Percentiles rank a stretch among this genome's conserved stretches.
phyloP scores from a whole-genome alignment of 805 yeast species.

The Dipodascopsis uninucleata region DNA sequence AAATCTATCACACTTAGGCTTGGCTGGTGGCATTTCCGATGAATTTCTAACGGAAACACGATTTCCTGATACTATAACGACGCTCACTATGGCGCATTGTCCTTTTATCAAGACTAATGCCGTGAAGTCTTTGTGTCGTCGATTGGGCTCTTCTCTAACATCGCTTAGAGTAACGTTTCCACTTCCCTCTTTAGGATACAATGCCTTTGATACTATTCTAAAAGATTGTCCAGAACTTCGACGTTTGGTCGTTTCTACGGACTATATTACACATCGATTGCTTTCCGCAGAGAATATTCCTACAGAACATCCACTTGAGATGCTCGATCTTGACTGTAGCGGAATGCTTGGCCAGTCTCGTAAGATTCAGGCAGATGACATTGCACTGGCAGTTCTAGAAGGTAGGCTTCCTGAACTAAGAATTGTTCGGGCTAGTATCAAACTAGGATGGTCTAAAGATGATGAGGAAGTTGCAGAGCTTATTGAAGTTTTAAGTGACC shows the following conservation, averaged over 20 bases:
- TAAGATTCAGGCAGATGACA: slow-evolving; percentile 82
- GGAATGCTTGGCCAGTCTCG: slow-evolving; percentile 79
- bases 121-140: slow-evolving; percentile 55
- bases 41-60: slow-evolving; percentile 63
- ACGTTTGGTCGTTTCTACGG: slow-evolving; percentile 68
- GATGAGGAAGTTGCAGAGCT: slow-evolving; percentile 61
- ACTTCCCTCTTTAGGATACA: slow-evolving; percentile 70
- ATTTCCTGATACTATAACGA: slow-evolving; percentile 71
- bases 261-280: slow-evolving; percentile 57
- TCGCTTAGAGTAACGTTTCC: slow-evolving; percentile 76
- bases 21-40: slow-evolving; percentile 87
- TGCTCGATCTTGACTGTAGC: slow-evolving; percentile 71
- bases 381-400: slow-evolving; percentile 79
- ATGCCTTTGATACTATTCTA: slow-evolving; percentile 70
- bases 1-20: slow-evolving; percentile 61
- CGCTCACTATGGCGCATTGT: slow-evolving; percentile 80
- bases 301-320: slow-evolving; percentile 50
- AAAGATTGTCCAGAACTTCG: slow-evolving; percentile 69
- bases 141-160: slow-evolving; percentile 63
- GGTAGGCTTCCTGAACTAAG: slow-evolving; percentile 66
- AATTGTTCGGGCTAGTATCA: slow-evolving; percentile 63
- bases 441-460: slow-evolving; percentile 71
- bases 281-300: slow-evolving; percentile 38
- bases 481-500: slow-evolving; percentile 65
- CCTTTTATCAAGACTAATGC: slow-evolving; percentile 69